Evolutionary conservation across 2,329 filamentous ascomycete genomes (phyloP), one percentile per base, ranked within the genome.

Genomic region (Septoria linicola): DNA sequence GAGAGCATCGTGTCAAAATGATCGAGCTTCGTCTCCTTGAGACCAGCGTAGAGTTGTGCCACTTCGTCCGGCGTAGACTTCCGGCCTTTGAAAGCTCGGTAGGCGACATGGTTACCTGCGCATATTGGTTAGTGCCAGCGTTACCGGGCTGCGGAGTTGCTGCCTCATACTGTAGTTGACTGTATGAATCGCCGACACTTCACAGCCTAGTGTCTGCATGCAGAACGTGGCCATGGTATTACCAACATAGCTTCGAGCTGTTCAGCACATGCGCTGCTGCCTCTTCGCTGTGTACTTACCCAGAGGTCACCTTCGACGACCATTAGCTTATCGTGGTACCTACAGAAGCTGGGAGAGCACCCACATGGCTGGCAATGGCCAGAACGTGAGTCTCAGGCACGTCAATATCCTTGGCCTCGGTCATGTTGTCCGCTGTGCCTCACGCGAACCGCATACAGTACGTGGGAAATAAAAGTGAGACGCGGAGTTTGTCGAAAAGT

Each of bases 191-290:
- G 90, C 89, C 7, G 90, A 87, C 5, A 96, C 92, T 65, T 99
- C 92, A 67, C 90, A 96, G 41, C 93, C 93, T 43, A 99, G 75
- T 1, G 88, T 87, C 71, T 99, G 92, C 79, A 99, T 86, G 60
- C 91, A 89, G 67, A 96, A 95, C 1, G 90, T 90, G 35, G 91
- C 91, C 78, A 99, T 96, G 65, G 92, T 96, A 70, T 99, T 99
- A 44, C 93, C 93, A 61, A 99, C 93, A 79, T 96, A 92, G 68
- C 93, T 96, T 69, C 45, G 43, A 16, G 10, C 6, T 30, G 20
- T 51, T 66, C 39, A 65, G 58, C 36, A 40, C 25, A 43, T 41
- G 27, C 19, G 35, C 49, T 43, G 30, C 35, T 23, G 27, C 49
- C 14, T 27, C 17, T n/a, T 16, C 36, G 19, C 13, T 49, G 14